These are phyloP conservation scores for Miscanthus sacchariflorus DNA, from an alignment of 202 grass and related monocot genomes.

Conservation along the genomic window DNA sequence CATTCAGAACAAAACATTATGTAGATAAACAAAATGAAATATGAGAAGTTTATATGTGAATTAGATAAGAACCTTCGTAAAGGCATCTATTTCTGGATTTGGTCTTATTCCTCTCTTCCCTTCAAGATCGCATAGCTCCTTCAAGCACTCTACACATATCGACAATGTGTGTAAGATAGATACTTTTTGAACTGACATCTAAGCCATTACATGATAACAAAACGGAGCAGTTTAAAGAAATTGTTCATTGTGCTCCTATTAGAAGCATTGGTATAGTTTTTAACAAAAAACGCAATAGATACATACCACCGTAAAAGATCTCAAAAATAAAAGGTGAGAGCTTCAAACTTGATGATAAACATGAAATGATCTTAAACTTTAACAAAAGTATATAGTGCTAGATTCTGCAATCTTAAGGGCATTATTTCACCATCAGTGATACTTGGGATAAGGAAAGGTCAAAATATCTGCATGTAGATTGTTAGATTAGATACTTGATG, in stretches of 20 bases:
- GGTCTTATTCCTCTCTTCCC: constrained; percentile 57
- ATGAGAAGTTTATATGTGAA: not conserved
- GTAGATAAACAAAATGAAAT: constrained; percentile 11
- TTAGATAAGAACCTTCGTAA: constrained; percentile 70
- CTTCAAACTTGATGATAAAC: not conserved
- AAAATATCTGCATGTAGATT: constrained; percentile 6
- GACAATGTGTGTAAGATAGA: constrained; percentile 16
- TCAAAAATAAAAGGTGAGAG: not conserved
- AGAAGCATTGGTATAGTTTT: not conserved
- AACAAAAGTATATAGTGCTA: not conserved
- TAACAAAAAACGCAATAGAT: not conserved
- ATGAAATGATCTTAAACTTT: constrained; percentile 6
- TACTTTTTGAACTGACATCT: not conserved
- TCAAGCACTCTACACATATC: constrained; percentile 58
- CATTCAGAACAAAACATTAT: constrained; percentile 21
- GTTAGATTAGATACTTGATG: not conserved
- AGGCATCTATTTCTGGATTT: constrained; percentile 79
- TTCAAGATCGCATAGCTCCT: constrained; percentile 67
- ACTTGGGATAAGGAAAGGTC: not conserved
- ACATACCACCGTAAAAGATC: not conserved
- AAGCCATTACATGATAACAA: not conserved
- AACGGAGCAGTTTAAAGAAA: not conserved
- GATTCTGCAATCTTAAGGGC: not conserved
- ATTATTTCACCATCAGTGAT: not conserved
- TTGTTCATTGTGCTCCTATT: not conserved